Conservation (phyloP, 1,284 basidiomycete genomes). For the Wallemia hederae region DNA sequence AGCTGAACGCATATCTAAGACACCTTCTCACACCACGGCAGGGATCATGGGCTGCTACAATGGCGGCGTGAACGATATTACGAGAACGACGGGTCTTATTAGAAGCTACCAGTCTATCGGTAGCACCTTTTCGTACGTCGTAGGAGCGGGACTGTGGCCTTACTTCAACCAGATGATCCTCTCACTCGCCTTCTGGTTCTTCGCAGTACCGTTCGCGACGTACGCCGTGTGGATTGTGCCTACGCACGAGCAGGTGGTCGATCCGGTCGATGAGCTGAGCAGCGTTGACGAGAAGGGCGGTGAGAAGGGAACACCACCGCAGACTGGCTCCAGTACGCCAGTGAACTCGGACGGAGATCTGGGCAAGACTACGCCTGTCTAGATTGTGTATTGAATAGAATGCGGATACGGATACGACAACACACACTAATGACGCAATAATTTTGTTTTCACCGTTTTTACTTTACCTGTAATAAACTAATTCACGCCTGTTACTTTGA, state of each 20-base stretch:
- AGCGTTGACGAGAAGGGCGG: not conserved
- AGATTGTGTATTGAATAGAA: too few relatives aligned
- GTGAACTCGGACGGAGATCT: not conserved
- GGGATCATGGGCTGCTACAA: not conserved
- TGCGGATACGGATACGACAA: too few relatives aligned
- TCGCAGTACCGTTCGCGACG: not conserved
- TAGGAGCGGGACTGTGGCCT: not conserved
- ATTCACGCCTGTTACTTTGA: too few relatives aligned
- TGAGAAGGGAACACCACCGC: not conserved
- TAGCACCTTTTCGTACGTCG: not conserved
- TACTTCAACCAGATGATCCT: not conserved
- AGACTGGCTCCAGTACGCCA: not conserved
- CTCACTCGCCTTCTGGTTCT: not conserved
- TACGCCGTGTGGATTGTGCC: not conserved
- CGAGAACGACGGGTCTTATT: not conserved
- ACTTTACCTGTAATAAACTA: too few relatives aligned
- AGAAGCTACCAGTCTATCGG: not conserved
- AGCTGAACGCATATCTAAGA: not conserved
- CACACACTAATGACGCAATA: too few relatives aligned
- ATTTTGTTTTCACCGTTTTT: too few relatives aligned
- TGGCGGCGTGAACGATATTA: not conserved
- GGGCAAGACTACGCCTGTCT: not conserved
- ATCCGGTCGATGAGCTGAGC: not conserved
- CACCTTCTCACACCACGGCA: not conserved
- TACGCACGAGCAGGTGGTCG: not conserved